Evolutionary conservation across 441 rosid genomes (phyloP).

Genomic region (Erodium texanum): DNA sequence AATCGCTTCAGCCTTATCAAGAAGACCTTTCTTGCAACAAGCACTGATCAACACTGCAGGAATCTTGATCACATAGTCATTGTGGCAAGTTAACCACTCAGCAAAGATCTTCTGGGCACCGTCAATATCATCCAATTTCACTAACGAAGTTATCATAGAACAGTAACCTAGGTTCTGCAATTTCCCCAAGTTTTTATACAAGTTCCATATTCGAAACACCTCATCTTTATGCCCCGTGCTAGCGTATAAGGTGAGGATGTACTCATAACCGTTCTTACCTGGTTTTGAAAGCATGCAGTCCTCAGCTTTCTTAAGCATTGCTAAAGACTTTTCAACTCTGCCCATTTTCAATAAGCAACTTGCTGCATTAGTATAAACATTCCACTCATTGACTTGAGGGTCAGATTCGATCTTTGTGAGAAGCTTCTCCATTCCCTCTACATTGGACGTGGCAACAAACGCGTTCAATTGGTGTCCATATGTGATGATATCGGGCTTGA

Average conservation of each 20-base stretch:
- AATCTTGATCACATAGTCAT: slow-evolving; percentile 21
- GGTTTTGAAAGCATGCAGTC: slow-evolving; percentile 2
- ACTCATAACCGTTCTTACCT: slow-evolving; percentile 20
- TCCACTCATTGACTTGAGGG: slow-evolving; percentile 27
- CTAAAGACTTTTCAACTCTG: slow-evolving; percentile 24
- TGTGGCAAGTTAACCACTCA: slow-evolving; percentile 2
- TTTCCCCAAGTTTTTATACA: background rate
- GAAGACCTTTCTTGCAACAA: slow-evolving; percentile 26
- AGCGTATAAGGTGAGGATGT: slow-evolving; percentile 28
- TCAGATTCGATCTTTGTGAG: slow-evolving; percentile 27
- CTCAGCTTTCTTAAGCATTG: slow-evolving; percentile 29
- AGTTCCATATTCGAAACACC: slow-evolving; percentile 32
- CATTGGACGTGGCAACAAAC: slow-evolving; percentile 21
- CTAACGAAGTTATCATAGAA: background rate
- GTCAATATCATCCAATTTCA: background rate
- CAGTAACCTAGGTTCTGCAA: background rate
- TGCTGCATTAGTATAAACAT: slow-evolving; percentile 23
- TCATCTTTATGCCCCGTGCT: slow-evolving; percentile 28
- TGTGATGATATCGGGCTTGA: slow-evolving; percentile 19
- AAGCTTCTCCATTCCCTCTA: slow-evolving; percentile 34
- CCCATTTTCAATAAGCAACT: slow-evolving; percentile 32
- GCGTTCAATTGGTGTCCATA: slow-evolving; percentile 32
- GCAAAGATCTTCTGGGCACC: background rate
- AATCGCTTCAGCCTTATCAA: slow-evolving; percentile 31
- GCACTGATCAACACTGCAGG: slow-evolving; percentile 29